Evolutionary conservation across 2,329 filamentous ascomycete genomes (phyloP), one percentile per base, ranked within the genome.

Genomic region (Emergomyces orientalis): DNA sequence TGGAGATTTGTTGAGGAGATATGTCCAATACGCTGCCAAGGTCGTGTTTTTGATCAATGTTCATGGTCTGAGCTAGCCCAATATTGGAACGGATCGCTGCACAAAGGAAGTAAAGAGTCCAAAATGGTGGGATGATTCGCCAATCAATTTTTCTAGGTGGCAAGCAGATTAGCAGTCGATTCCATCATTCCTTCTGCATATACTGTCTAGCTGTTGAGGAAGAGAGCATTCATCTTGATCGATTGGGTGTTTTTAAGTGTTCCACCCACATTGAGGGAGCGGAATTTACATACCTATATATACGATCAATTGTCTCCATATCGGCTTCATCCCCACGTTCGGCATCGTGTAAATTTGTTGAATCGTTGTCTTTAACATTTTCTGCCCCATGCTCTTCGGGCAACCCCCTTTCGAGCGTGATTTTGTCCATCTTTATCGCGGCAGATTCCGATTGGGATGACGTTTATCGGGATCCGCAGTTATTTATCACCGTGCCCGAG

Each of bases 21-120:
- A 96, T 78, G 64, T 85, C 72, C 59, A 96, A 82, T 45, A 88
- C 82, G 1, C 84, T 83, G 68, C 83, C 83, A n/a, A 96, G 84
- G 71, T 94, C 88, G 72, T 96, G 90, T 41, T 83, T 82, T 51
- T 82, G 76, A 22, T 82, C 76, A 37, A 76, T 76, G 76, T 96
- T 96, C 91, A 96, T 96, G 1, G 91, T 96, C 77, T 96, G 90
- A n/a, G 91, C 89, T 68, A 96, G 86, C 65, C 91, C 91, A 67
- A 96, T 90, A 76, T 95, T 96, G 70, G 90, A 94, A 60, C 91
- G 87, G 70, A 96, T 94, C 65, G 90, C 91, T 0, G 91, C 94
- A 80, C 90, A 94, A 67, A 96, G 83, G 73, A 96, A 96, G 78
- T 96, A 96, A 19, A 96, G 82, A 19, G 88, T 75, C 91, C 91